Evolutionary conservation across 2,329 filamentous ascomycete genomes (phyloP), one percentile per base, ranked within the genome.

Genomic region (Penicillium corylophilum): DNA sequence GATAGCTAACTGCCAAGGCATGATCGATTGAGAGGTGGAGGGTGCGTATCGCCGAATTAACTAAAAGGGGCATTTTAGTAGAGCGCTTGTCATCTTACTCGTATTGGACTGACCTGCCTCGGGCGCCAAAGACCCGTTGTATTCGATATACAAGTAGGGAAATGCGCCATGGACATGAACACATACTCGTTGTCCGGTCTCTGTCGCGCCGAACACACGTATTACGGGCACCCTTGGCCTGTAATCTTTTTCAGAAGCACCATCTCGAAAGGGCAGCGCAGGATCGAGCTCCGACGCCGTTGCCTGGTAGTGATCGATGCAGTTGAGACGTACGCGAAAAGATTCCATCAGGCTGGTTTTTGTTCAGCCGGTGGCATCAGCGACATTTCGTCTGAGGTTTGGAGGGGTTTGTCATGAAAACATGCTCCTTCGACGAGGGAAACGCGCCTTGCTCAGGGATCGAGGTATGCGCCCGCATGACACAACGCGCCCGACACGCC

Each of bases 151-250:
- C n/a, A 97, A 77, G 68, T 99, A 99, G 1, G 94, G 94, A 64
- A 99, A 92, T 20, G 90, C 91, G 54, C 95, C 94, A 72, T 97
- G 94, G 50, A 99, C 84, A 75, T 99, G 94, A 26, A 90, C 90
- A 74, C 94, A 96, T 15, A 96, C 90, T 68, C 95, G 96, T 73
- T 97, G 92, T 0, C 94, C 94, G 0, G 90, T 94, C 69, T 95
- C 90, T 1, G 93, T 96, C 3, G 91, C 86, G 1, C 94, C 94
- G 73, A 97, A 99, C 10, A 95, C 82, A 59, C 94, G 85, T 54
- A 99, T 85, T 10, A 97, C 84, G 0, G 94, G 93, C 0, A 97
- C 85, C 58, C 85, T 87, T 9, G 89, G 86, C 29, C 83, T 82
- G 53, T 83, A 85, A 56, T 79, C 76, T 53, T 81, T 74, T 63